Conservation (phyloP, 148 eudicot genomes). For the Rhododendron vialii region DNA sequence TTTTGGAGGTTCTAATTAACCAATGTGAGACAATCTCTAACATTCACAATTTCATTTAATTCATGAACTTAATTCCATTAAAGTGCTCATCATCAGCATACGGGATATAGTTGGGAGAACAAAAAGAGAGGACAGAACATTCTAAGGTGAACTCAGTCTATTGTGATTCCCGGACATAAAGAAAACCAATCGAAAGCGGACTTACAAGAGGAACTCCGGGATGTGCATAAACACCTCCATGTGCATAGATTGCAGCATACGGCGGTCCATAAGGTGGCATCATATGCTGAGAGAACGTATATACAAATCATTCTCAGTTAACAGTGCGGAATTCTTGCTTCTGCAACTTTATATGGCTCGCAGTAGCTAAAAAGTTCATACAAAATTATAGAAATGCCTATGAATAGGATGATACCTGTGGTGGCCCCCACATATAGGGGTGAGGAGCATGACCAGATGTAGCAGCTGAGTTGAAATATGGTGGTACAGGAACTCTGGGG, state of each 20-base stretch:
- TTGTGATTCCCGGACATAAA: not conserved
- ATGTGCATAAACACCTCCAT: slow-evolving; percentile 90
- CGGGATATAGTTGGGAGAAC: no score
- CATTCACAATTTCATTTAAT: not conserved
- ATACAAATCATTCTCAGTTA: not conserved
- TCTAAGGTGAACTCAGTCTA: not conserved
- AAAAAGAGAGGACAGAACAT: not conserved
- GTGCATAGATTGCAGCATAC: slow-evolving; percentile 88
- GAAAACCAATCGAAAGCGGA: not conserved
- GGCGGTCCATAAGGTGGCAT: slow-evolving; percentile 92
- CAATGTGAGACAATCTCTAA: no score
- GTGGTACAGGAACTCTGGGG: slow-evolving; percentile 77
- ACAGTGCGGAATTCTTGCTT: not conserved
- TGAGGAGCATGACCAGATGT: slow-evolving; percentile 74
- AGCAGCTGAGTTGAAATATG: slow-evolving; percentile 68
- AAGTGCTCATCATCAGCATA: not conserved
- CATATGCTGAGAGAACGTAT: slow-evolving; percentile 55
- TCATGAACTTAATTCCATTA: not conserved
- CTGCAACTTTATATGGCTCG: not conserved
- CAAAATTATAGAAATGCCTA: not conserved
- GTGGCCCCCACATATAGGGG: slow-evolving; percentile 94
- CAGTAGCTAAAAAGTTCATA: not conserved
- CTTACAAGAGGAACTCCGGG: slow-evolving; percentile 83
- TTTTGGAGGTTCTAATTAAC: no score
- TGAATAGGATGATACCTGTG: slow-evolving; percentile 49